Evolutionary conservation across 257 asterid genomes (phyloP).

Genomic region (Solanum piurae): DNA sequence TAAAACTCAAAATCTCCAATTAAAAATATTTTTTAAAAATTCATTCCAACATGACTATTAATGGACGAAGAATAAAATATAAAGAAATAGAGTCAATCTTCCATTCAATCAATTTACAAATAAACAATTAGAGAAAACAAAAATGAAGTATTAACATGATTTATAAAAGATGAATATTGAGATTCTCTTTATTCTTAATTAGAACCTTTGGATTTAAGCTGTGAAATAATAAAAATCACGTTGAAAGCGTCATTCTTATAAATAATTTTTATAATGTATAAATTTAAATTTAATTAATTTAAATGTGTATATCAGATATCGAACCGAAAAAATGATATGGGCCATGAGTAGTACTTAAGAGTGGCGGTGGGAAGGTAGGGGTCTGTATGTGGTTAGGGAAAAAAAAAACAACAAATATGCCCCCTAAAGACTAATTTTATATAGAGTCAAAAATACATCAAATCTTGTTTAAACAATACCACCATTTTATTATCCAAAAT

Average conservation of each 20-base stretch:
- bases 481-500: conserved; percentile 14
- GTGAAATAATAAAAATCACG: fast-evolving
- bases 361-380: conserved; percentile 13
- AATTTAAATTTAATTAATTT: not conserved
- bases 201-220: fast-evolving
- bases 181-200: not conserved
- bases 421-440: not conserved
- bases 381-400: conserved; percentile 15
- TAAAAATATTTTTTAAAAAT: not conserved
- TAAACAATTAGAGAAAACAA: not conserved
- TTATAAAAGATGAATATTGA: not conserved
- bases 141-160: not conserved
- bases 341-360: not conserved
- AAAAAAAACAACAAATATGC: conserved; percentile 18
- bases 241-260: fast-evolving
- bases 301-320: fast-evolving
- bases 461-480: conserved; percentile 6
- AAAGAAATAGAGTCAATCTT: not conserved
- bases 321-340: not conserved
- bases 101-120: not conserved
- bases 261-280: not conserved
- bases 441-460: conserved; percentile 25
- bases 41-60: not conserved
- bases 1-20: not conserved
- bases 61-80: not conserved